Conservation (phyloP, 108 stramenopile species). For the Craspedostauros australis region DNA sequence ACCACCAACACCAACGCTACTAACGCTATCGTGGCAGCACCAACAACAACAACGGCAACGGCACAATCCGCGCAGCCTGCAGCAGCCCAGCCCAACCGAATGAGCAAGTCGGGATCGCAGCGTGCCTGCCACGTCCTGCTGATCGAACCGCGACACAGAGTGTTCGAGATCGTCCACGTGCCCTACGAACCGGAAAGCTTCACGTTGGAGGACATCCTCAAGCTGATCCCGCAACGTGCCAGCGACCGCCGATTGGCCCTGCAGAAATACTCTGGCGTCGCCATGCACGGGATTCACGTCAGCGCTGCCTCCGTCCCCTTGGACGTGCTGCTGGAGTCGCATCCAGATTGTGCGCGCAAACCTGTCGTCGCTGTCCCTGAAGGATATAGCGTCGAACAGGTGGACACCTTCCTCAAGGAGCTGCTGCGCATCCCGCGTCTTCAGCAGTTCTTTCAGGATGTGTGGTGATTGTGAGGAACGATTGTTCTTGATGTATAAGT, state of each 20-base stretch:
- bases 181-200: not conserved
- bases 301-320: not conserved
- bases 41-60: too few species aligned
- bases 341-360: not conserved
- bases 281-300: not conserved
- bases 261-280: not conserved
- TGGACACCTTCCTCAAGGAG: not conserved
- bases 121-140: slow-evolving; percentile 9
- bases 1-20: too few species aligned
- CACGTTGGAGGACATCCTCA: slow-evolving; percentile 7
- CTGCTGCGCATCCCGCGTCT: slow-evolving; percentile 1
- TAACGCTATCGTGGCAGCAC: too few species aligned
- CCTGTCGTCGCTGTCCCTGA: slow-evolving; percentile 8
- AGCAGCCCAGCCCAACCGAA: too few species aligned
- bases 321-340: not conserved
- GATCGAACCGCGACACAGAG: slow-evolving; percentile 5
- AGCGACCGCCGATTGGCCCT: slow-evolving; percentile 8
- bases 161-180: slow-evolving; percentile 12
- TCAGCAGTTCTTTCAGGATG: not conserved
- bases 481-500: too few species aligned
- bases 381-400: not conserved
- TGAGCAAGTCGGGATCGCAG: too few species aligned
- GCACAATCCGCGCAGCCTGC: too few species aligned
- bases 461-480: too few species aligned
- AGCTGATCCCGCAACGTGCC: not conserved